Evolutionary conservation across 768 basidiomycete genomes (phyloP), one percentile per base, ranked within the genome.

Genomic region (Daedalea quercina): DNA sequence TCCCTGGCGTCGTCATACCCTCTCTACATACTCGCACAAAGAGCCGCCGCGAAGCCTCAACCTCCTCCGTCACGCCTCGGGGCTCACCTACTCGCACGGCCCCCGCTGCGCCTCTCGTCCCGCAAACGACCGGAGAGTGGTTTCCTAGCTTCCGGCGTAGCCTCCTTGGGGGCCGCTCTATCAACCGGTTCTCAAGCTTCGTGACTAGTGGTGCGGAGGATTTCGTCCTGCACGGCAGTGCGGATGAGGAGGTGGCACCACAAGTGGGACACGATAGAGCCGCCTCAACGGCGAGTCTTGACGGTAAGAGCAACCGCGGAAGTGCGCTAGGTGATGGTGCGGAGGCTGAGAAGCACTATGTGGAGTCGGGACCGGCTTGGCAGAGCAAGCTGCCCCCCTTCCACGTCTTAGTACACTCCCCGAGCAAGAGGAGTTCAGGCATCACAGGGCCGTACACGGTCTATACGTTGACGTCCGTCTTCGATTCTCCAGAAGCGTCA

Each of bases 121-220:
- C 79, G 2, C 86, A 89, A 60, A 74, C 75, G 47, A 89, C 87
- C 1, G 87, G 85, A 12, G 87, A 89, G 65, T 86, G 85, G 73
- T 79, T 85, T 57, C 85, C 87, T 1, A 87, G 79, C 65, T 85
- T 89, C 60, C 73, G 82, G 9, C 79, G 80, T 51, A 84, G 81
- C 57, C 73, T 91, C 0, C 77, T 92, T 1, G 82, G 87, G 26
- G 87, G 89, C 9, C 90, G 84, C 67, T 81, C 80, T 43, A 67
- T 91, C 50, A 90, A 91, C 65, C 77, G 89, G n/a, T 92, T 92
- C 69, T 90, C 88, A 0, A 84, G 77, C 52, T 92, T 91, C 65
- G 89, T 92, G 13, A 89, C 86, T 7, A 89, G 85, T 53, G 90
- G 90, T 33, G 90, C 90, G 9, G 90, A 92, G 65, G 84, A 84